These are phyloP conservation scores for Epichloe gansuensis DNA, from an alignment of 2,329 filamentous ascomycete species.

Conservation along the genomic window DNA sequence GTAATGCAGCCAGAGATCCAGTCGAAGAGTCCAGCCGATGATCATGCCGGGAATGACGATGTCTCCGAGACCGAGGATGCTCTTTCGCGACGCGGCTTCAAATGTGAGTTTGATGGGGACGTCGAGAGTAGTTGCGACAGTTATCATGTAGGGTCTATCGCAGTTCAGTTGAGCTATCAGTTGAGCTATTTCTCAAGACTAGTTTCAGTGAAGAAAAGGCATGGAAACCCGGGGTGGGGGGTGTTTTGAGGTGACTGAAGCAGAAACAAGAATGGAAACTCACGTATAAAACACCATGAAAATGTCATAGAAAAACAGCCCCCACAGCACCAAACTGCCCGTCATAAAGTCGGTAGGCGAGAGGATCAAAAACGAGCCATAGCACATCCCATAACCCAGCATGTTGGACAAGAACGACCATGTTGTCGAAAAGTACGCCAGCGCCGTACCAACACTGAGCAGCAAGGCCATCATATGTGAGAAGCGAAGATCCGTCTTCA, in stretches of 20 bases:
- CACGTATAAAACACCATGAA: constrained; percentile 80
- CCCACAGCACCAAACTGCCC: constrained; percentile 62
- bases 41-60: constrained; percentile 88
- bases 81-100: constrained; percentile 47
- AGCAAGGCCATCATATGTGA: constrained; percentile 45
- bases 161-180: neutral
- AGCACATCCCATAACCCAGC: constrained; percentile 78
- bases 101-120: constrained; percentile 90
- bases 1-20: constrained; percentile 81
- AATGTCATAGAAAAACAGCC: constrained; percentile 90
- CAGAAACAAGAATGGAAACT: constrained; percentile 19
- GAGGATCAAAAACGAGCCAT: constrained; percentile 68
- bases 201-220: too few relatives aligned
- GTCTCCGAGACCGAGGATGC: constrained; percentile 90
- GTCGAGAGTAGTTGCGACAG: constrained; percentile 78
- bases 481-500: constrained; percentile 40
- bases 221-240: too few relatives aligned
- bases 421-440: constrained; percentile 55
- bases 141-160: constrained; percentile 64
- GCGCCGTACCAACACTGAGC: constrained; percentile 39
- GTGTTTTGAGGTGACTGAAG: neutral
- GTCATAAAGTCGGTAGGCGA: constrained; percentile 82
- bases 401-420: constrained; percentile 61
- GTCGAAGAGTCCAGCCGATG: constrained; percentile 77
- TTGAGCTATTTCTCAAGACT: too few relatives aligned